Percentiles rank a stretch among this genome's conserved stretches.
Conservation (phyloP, 2,329 filamentous ascomycete species). For the Apiospora aurea region DNA sequence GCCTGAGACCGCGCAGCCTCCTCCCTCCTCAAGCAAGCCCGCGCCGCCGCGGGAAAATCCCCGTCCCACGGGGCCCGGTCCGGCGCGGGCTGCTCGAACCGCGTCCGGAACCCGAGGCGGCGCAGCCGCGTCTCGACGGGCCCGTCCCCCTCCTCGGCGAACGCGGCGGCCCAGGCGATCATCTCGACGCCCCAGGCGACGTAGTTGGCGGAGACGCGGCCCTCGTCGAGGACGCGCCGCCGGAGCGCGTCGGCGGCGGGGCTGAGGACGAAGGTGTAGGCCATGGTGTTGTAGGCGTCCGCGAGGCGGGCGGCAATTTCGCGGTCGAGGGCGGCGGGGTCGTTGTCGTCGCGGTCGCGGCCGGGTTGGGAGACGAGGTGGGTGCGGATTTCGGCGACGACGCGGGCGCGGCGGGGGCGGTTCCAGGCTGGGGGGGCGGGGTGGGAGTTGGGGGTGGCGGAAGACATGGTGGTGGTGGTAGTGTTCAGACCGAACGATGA, state of each 20-base stretch:
- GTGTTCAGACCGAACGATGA: too few species aligned
- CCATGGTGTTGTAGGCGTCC: neutral
- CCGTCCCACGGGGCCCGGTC: neutral
- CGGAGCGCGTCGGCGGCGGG: neutral
- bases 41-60: neutral
- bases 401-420: too few species aligned
- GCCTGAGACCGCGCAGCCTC: neutral
- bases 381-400: too few species aligned
- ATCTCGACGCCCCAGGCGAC: neutral
- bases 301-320: fast-evolving
- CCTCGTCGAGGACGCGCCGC: neutral
- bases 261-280: neutral
- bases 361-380: neutral
- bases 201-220: neutral
- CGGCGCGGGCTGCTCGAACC: neutral
- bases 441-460: too few species aligned
- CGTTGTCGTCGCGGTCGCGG: neutral
- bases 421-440: too few species aligned
- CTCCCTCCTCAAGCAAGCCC: neutral
- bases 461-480: too few species aligned
- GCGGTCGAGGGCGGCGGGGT: neutral
- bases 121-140: neutral
- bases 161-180: neutral
- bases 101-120: neutral
- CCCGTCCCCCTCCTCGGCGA: neutral